A percentile compares a stretch with the other conserved stretches of the same genome.
Conservation (phyloP, 2,329 filamentous ascomycete genomes). For the Leptographium lundbergii region DNA sequence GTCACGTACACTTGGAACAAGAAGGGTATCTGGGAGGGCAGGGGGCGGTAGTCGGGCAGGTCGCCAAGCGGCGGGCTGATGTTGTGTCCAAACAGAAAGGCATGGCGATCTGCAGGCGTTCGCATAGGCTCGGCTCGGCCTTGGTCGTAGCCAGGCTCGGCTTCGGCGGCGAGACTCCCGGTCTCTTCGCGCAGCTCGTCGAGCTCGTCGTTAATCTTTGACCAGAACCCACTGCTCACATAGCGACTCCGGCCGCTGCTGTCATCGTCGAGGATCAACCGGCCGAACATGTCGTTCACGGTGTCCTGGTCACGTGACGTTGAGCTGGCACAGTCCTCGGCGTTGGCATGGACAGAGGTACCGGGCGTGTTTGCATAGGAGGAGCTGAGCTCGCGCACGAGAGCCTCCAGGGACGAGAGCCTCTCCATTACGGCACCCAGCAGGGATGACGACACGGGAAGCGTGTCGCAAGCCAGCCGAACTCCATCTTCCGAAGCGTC, state of each 20-base stretch:
- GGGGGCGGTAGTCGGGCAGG: constrained; percentile 29
- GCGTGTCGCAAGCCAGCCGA: too few species aligned
- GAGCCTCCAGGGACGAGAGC: constrained; percentile 32
- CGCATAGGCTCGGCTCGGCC: constrained; percentile 9
- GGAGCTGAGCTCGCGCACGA: constrained; percentile 35
- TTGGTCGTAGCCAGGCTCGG: constrained; percentile 19
- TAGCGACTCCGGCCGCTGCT: too few species aligned
- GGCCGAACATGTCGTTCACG: constrained; percentile 30
- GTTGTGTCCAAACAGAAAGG: constrained; percentile 38
- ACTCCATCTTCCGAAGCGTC: too few species aligned
- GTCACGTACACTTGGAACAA: constrained; percentile 34
- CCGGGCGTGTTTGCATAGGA: background rate
- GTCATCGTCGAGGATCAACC: constrained; percentile 32
- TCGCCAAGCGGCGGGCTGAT: constrained; percentile 15
- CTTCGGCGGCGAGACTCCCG: constrained; percentile 18
- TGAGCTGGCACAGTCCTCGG: background rate
- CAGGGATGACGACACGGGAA: too few species aligned
- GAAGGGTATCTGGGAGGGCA: constrained; percentile 42
- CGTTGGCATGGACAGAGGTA: background rate
- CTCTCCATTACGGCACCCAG: constrained; percentile 34
- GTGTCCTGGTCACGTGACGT: background rate
- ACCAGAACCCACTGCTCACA: too few species aligned
- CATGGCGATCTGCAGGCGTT: constrained; percentile 31
- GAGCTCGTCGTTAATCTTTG: too few species aligned
- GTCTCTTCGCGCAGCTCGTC: too few species aligned